Evolutionary conservation across 2,329 filamentous ascomycete species (phyloP).

Genomic region (Coleophoma eucalyptorum): DNA sequence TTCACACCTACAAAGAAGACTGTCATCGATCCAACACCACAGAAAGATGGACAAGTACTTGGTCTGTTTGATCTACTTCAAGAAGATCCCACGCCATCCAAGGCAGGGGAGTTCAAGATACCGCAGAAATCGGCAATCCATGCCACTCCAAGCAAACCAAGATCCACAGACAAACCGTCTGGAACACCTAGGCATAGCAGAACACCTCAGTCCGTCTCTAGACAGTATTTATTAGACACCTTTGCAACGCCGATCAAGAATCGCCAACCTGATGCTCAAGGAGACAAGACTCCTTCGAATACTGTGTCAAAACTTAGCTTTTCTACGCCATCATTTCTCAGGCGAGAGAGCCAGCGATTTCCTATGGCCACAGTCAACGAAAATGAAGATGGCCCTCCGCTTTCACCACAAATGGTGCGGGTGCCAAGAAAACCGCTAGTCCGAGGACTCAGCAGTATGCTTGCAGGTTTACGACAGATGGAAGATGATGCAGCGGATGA

Average conservation of each 20-base stretch:
- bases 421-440: constrained; percentile 59
- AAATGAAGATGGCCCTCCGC: constrained; percentile 44
- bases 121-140: constrained; percentile 21
- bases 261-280: constrained; percentile 32
- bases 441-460: constrained; percentile 69
- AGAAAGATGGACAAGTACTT: constrained; percentile 72
- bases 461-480: constrained; percentile 65
- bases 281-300: constrained; percentile 38
- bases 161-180: constrained; percentile 2
- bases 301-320: constrained; percentile 55
- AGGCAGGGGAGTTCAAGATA: background rate
- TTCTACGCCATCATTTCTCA: constrained; percentile 68
- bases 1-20: constrained; percentile 57
- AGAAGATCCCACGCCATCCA: constrained; percentile 36
- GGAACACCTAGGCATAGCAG: constrained; percentile 17
- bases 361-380: constrained; percentile 52
- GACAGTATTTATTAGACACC: constrained; percentile 55
- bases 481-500: constrained; percentile 70
- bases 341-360: constrained; percentile 39
- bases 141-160: constrained; percentile 33
- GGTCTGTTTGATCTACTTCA: constrained; percentile 72
- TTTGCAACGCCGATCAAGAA: constrained; percentile 64
- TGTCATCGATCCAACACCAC: constrained; percentile 73
- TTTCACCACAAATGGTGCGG: constrained; percentile 40
- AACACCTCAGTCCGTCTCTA: constrained; percentile 51